Evolutionary conservation across 306 rosid genomes (phyloP).

Genomic region (Argentina anserina): DNA sequence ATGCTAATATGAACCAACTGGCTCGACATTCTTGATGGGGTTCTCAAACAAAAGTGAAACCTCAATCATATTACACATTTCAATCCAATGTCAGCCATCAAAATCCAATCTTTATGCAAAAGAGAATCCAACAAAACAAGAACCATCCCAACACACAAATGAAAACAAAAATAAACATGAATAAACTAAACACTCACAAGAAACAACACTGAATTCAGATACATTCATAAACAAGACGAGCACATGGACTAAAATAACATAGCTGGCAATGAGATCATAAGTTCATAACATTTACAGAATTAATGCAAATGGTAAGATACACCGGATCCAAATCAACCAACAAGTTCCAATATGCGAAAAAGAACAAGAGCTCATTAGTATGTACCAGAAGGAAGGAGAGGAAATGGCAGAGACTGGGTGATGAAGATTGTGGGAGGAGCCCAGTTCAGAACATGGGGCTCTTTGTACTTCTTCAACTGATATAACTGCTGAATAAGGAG

Average conservation of each 20-base stretch:
- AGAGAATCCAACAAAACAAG: conserved; percentile 16
- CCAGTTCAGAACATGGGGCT: neutral
- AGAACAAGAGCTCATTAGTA: neutral
- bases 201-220: neutral
- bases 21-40: neutral
- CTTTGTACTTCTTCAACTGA: neutral
- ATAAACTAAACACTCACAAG: neutral
- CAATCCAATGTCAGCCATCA: conserved; percentile 1
- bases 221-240: neutral
- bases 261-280: neutral
- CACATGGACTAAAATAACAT: neutral
- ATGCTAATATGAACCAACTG: neutral
- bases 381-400: neutral
- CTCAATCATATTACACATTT: neutral
- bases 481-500: neutral
- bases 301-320: neutral
- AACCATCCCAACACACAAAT: neutral
- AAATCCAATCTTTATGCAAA: neutral
- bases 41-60: neutral
- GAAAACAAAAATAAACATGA: neutral
- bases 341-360: too few species aligned
- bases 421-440: neutral
- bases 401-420: neutral
- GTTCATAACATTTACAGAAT: neutral
- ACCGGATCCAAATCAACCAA: neutral